Evolutionary conservation across 1,284 basidiomycete genomes (phyloP), one percentile per base, ranked within the genome.

Genomic region (Hemileia vastatrix): DNA sequence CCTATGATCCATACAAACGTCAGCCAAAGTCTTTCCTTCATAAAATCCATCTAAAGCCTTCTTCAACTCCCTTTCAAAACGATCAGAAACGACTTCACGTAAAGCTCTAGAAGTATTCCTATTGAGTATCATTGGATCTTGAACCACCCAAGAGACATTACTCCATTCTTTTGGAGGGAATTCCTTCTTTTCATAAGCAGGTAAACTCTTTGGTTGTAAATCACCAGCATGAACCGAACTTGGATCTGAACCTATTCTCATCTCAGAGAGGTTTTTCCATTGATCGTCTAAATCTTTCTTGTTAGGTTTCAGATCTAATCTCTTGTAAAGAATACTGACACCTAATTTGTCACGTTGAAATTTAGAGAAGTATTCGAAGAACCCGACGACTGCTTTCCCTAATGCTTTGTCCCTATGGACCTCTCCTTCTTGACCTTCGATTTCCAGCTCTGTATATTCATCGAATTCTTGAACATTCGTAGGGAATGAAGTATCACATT

Each of bases 51-150:
- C 27, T 27, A 27, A 27, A 27, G 36, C 36, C 36, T 11, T 11
- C 15, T 40, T 40, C 36, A 40, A 40, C 15, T 40, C 36, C 36
- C 11, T 40, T 40, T 40, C 36, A 40, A 40, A 40, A 11, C 36
- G 36, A 40, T 11, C 15, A 9, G 36, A 40, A 40, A 9, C 15
- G 15, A 15, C 11, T 40, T 40, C 36, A 40, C 15, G 36, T 40
- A 40, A 40, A 40, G 36, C 36, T 40, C 36, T 40, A 15, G 36
- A 40, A 15, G 70, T 72, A 64, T 72, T 72, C 47, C 71, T 68
- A 54, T 70, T 68, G 19, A 65, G 43, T 59, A 72, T 72, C 61
- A 72, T 71, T 1, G 71, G 71, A 57, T 72, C 71, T 45, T 71
- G 71, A 9, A 68, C 65, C 23, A 72, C 62, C 32, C 71, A 43